A percentile compares a stretch with the other conserved stretches of the same genome.
phyloP scores from a whole-genome alignment of 1,139 yeast species.

The Arxiozyma heterogenica region DNA sequence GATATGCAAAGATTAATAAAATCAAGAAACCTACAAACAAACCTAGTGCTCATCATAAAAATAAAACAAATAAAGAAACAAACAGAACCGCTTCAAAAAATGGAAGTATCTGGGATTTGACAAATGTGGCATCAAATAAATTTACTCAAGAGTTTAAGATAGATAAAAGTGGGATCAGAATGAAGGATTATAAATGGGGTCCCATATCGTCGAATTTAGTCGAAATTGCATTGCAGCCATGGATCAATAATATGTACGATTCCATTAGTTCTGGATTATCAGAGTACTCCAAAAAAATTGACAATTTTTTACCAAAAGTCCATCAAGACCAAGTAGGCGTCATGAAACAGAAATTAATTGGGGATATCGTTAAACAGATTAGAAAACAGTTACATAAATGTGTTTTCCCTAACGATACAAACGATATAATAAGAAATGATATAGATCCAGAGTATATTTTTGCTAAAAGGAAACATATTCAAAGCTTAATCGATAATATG shows the following conservation, averaged over 20 bases:
- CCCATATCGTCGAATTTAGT: not conserved
- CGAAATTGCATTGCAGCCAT: constrained; percentile 15
- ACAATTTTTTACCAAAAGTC: too few relatives aligned
- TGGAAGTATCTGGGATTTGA: not conserved
- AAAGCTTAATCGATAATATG: constrained; percentile 5
- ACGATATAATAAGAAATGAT: constrained; percentile 14
- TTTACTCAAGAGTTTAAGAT: not conserved
- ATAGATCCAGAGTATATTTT: constrained; percentile 26
- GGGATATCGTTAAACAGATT: constrained; percentile 20
- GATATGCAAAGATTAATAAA: too few relatives aligned
- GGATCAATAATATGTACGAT: constrained; percentile 12
- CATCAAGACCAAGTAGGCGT: constrained; percentile 9
- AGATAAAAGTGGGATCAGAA: not conserved
- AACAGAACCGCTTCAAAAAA: not conserved
- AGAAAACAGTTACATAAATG: constrained; percentile 16
- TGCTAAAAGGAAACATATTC: constrained; percentile 25
- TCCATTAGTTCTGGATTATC: constrained; percentile 15
- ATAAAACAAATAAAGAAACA: not conserved
- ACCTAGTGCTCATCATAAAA: too few relatives aligned
- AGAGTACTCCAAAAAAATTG: too few relatives aligned
- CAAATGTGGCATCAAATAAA: not conserved
- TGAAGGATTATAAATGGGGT: not conserved
- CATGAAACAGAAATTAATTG: constrained; percentile 19
- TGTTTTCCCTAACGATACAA: constrained; percentile 22
- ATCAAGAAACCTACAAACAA: too few relatives aligned